phyloP scores from a whole-genome alignment of 2,329 filamentous ascomycete genomes.

The Sporothrix inflata region DNA sequence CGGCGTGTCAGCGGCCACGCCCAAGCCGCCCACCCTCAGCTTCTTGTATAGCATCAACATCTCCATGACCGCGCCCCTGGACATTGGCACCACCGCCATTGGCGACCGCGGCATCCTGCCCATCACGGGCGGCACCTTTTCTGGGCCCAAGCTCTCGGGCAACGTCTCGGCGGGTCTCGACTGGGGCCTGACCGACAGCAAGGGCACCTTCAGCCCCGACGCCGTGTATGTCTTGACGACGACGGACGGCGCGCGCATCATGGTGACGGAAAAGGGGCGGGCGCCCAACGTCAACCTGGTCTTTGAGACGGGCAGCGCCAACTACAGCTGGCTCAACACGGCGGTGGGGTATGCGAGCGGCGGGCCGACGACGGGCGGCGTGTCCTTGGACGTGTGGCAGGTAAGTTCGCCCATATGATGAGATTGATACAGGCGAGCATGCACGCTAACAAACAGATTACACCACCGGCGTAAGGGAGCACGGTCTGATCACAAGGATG shows the following conservation, averaged over 20 bases:
- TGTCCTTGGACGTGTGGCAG: constrained; percentile 33
- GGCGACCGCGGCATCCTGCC: constrained; percentile 40
- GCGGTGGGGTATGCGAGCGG: constrained; percentile 38
- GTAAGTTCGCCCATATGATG: too few relatives aligned
- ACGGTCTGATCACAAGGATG: background rate
- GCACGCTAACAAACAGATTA: constrained; percentile 7
- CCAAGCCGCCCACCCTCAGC: constrained; percentile 34
- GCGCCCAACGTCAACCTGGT: constrained; percentile 43
- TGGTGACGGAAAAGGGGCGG: constrained; percentile 44
- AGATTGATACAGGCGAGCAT: too few relatives aligned
- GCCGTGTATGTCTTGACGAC: constrained; percentile 47
- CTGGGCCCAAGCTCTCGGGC: constrained; percentile 43
- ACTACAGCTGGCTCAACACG: constrained; percentile 46
- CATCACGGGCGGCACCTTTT: constrained; percentile 44
- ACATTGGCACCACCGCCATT: constrained; percentile 37
- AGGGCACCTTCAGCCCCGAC: constrained; percentile 45
- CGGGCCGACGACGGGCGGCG: constrained; percentile 12
- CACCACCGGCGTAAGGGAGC: background rate
- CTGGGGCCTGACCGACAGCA: constrained; percentile 44
- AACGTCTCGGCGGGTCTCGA: constrained; percentile 43
- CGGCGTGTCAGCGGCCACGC: constrained; percentile 19
- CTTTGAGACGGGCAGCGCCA: constrained; percentile 43
- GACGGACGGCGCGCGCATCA: constrained; percentile 44
- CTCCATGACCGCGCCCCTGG: constrained; percentile 31
- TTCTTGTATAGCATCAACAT: constrained; percentile 40